Conservation (phyloP, 495 filamentous ascomycete genomes). For the Jackrogersella multiformis region DNA sequence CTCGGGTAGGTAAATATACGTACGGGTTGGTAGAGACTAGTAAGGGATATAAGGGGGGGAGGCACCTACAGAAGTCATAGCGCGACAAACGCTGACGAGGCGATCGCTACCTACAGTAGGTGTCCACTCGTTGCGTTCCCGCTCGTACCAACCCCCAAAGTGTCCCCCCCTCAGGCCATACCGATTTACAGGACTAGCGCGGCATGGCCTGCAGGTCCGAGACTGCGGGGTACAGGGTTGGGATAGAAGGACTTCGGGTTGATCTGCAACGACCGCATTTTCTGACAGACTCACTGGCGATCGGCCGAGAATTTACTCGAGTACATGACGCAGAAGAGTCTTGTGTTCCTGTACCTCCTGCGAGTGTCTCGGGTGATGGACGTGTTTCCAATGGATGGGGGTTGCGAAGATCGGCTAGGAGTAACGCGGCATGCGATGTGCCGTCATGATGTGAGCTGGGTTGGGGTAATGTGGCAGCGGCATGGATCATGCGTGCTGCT, state of each 20-base stretch:
- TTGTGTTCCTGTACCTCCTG: conserved; percentile 34
- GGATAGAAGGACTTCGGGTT: conserved; percentile 15
- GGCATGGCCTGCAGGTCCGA: conserved; percentile 39
- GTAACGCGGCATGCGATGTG: conserved; percentile 38
- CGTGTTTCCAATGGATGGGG: conserved; percentile 37
- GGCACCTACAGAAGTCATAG: conserved; percentile 13
- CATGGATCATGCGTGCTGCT: conserved; percentile 41
- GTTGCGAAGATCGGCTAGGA: conserved; percentile 32
- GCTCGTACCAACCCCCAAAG: conserved; percentile 21
- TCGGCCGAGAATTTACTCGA: conserved; percentile 27
- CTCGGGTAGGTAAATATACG: conserved; percentile 32
- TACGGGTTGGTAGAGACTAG: conserved; percentile 10
- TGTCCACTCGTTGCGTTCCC: conserved; percentile 35
- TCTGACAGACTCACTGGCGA: conserved; percentile 24
- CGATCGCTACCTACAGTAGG: conserved; percentile 29
- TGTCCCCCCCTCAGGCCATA: conserved; percentile 10
- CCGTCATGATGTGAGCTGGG: conserved; percentile 42
- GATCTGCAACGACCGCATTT: conserved; percentile 39
- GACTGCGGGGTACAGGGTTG: conserved; percentile 43
- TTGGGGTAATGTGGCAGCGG: conserved; percentile 43
- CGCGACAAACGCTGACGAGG: conserved; percentile 32
- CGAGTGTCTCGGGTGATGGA: conserved; percentile 41
- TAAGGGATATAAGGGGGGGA: not conserved
- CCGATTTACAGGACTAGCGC: conserved; percentile 35
- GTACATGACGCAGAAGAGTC: conserved; percentile 39